A percentile compares a stretch with the other conserved stretches of the same genome.
Conservation (phyloP, 2,329 filamentous ascomycete species). For the Emmonsia crescens region DNA sequence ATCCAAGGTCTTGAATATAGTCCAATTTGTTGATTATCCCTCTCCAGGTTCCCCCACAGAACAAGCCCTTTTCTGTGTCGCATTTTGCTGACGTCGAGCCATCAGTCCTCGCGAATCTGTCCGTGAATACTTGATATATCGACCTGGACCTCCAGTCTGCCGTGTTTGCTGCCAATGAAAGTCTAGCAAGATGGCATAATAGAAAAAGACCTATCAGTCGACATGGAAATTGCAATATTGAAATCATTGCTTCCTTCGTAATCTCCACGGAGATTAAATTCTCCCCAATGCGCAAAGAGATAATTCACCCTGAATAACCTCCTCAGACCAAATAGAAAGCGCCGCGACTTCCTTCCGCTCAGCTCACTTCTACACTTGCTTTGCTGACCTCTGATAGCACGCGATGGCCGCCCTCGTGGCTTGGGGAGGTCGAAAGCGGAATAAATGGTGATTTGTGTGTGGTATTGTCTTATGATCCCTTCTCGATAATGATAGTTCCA, state of each 20-base stretch:
- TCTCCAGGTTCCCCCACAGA: slow-evolving; percentile 44
- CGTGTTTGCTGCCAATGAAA: slow-evolving; percentile 16
- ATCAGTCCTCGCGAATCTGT: slow-evolving; percentile 36
- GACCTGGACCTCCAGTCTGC: slow-evolving; percentile 32
- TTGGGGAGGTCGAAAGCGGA: background rate
- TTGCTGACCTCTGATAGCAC: background rate
- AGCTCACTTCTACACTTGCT: background rate
- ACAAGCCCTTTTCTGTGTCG: slow-evolving; percentile 23
- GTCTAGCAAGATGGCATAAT: background rate
- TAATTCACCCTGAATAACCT: background rate
- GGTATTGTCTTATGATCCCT: background rate
- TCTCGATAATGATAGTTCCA: background rate
- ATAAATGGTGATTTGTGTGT: background rate
- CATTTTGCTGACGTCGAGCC: slow-evolving; percentile 24
- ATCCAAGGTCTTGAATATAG: slow-evolving; percentile 42
- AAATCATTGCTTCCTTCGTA: background rate
- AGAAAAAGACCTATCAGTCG: background rate
- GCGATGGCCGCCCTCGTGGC: background rate
- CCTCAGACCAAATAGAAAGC: background rate
- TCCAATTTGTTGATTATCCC: slow-evolving; percentile 40
- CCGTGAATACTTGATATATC: slow-evolving; percentile 39
- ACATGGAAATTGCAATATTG: background rate
- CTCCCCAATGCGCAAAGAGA: background rate
- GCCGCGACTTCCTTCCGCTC: background rate
- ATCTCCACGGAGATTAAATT: background rate